Evolutionary conservation across 2,329 filamentous ascomycete genomes (phyloP).

Genomic region (Mollisiaceae sp.): DNA sequence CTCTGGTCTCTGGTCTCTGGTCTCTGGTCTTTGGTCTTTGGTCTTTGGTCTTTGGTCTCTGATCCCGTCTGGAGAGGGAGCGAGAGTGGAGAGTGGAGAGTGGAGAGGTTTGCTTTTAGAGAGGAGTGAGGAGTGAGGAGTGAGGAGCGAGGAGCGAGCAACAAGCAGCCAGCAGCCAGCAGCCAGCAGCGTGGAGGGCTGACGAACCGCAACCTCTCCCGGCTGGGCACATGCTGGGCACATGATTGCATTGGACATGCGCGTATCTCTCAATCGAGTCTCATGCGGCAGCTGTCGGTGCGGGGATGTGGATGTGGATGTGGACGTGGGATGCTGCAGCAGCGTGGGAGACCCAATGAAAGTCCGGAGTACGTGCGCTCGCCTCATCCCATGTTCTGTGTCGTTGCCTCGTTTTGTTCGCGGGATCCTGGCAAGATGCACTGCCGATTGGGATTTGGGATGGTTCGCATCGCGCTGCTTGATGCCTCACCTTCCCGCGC

Average conservation of each 20-base stretch:
- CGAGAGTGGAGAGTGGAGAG: neutral
- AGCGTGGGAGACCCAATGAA: conserved; percentile 32
- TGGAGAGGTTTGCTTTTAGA: neutral
- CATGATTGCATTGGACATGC: conserved; percentile 34
- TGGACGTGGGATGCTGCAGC: conserved; percentile 23
- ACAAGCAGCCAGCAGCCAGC: neutral
- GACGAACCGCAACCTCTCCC: neutral
- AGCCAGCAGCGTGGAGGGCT: neutral
- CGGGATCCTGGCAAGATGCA: neutral
- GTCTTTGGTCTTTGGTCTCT: neutral
- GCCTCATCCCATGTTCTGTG: conserved; percentile 28
- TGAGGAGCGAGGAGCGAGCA: neutral
- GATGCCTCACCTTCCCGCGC: neutral
- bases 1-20: neutral
- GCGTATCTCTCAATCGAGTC: conserved; percentile 29
- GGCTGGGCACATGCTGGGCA: conserved; percentile 31
- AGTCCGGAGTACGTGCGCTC: conserved; percentile 15
- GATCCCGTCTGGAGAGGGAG: neutral
- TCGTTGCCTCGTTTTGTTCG: conserved; percentile 23
- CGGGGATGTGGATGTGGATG: conserved; percentile 33
- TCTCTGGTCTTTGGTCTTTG: neutral
- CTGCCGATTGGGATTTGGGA: conserved; percentile 10
- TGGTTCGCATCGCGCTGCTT: conserved; percentile 7
- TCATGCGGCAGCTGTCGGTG: conserved; percentile 31
- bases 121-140: too few species aligned